Percentiles rank a stretch among this genome's conserved stretches.
Evolutionary conservation across 148 eudicot genomes (phyloP).

Genomic region (Chenopodium berlandieri): DNA sequence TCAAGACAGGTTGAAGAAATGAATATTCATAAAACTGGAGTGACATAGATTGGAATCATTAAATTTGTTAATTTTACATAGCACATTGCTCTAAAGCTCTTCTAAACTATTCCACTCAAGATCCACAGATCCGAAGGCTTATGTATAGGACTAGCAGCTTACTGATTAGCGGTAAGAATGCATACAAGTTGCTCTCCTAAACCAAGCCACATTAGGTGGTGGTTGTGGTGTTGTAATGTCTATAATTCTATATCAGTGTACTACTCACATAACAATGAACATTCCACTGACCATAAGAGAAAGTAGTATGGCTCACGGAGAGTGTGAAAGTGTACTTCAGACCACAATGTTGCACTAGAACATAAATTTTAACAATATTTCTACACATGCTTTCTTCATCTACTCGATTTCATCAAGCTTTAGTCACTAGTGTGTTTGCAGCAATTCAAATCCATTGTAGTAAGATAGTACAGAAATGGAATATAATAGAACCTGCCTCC

Average conservation of each 20-base stretch:
- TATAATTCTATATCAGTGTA: not conserved
- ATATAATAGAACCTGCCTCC: slow-evolving; percentile 63
- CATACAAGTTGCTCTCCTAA: not conserved
- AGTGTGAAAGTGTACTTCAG: not conserved
- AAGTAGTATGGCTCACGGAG: not conserved
- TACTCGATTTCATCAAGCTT: not conserved
- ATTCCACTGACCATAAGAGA: not conserved
- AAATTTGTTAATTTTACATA: not conserved
- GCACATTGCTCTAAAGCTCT: not conserved
- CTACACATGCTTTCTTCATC: not conserved
- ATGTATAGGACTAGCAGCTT: not conserved
- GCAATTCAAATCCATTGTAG: not conserved
- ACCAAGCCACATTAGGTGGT: not conserved
- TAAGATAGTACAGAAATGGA: not conserved
- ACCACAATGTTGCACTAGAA: not conserved
- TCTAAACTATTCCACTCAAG: not conserved
- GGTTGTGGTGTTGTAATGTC: not conserved
- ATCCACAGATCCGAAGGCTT: not conserved
- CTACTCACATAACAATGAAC: not conserved
- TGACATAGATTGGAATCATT: not conserved
- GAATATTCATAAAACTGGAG: not conserved
- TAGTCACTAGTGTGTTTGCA: not conserved
- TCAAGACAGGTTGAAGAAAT: not conserved
- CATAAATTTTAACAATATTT: not conserved
- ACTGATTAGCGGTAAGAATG: not conserved